A percentile compares a stretch with the other conserved stretches of the same genome.
Evolutionary conservation across 1,139 yeast species (phyloP).

Genomic region (Nakaseomyces kungkrabaensis): DNA sequence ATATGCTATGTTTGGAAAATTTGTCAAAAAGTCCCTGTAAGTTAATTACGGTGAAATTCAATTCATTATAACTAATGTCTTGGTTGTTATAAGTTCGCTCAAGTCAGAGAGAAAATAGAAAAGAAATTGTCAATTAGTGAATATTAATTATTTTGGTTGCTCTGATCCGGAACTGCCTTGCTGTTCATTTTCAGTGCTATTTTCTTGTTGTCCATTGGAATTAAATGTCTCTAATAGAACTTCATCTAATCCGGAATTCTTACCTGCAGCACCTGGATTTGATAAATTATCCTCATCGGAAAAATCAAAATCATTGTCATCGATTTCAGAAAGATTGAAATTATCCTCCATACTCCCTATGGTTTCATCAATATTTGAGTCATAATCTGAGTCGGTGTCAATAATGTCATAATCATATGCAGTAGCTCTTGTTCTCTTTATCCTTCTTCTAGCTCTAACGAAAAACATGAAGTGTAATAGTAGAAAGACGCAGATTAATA

Average conservation of each 20-base stretch:
- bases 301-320: slow-evolving; percentile 27
- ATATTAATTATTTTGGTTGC: not conserved
- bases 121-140: not conserved
- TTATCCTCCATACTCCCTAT: slow-evolving; percentile 7
- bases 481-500: slow-evolving; percentile 49
- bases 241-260: not conserved
- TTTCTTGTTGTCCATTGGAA: not conserved
- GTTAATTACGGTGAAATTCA: not conserved
- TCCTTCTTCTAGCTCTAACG: slow-evolving; percentile 39
- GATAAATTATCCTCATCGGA: slow-evolving; percentile 23
- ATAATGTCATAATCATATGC: slow-evolving; percentile 74
- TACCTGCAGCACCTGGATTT: not conserved
- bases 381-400: slow-evolving; percentile 39
- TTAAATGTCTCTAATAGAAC: not conserved
- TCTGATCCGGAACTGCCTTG: not conserved
- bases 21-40: too few species aligned
- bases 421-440: slow-evolving; percentile 55
- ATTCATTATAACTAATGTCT: too few species aligned
- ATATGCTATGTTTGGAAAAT: too few species aligned
- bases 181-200: not conserved
- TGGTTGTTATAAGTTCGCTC: too few species aligned
- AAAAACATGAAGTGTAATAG: slow-evolving; percentile 42
- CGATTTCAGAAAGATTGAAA: slow-evolving; percentile 16
- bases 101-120: not conserved
- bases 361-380: slow-evolving; percentile 21